These are phyloP conservation scores for Dendrocalamus sinicus DNA, from an alignment of 176 grass and related monocot species.

Conservation along the genomic window DNA sequence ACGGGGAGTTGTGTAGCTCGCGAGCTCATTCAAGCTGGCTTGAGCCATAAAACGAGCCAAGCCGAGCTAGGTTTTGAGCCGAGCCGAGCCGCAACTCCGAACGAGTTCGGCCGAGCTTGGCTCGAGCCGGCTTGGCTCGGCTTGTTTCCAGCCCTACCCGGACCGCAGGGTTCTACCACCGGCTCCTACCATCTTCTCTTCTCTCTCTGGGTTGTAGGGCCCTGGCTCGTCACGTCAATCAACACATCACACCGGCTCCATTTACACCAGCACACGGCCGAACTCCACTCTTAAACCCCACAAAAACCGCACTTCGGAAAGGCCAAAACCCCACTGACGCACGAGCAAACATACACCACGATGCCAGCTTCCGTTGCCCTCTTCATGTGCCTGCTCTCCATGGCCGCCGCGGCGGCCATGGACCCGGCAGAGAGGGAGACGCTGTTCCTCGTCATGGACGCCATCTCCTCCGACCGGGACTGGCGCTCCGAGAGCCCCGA, in stretches of 20 bases:
- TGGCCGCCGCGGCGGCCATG: slow-evolving; percentile 47
- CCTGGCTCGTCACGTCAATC: slow-evolving; percentile 49
- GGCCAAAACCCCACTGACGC: slow-evolving; percentile 23
- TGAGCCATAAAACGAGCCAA: too few relatives aligned
- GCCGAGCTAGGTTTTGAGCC: too few relatives aligned
- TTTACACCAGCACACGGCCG: background rate
- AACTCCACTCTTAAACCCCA: background rate
- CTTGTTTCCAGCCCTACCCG: too few relatives aligned
- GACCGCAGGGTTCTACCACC: too few relatives aligned
- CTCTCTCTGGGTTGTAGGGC: background rate
- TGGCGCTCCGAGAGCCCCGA: slow-evolving; percentile 84
- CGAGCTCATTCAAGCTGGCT: too few relatives aligned
- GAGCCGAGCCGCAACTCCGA: too few relatives aligned
- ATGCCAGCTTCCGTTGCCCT: slow-evolving; percentile 27
- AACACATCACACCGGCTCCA: background rate
- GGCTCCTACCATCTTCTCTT: too few relatives aligned
- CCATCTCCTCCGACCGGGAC: slow-evolving; percentile 83
- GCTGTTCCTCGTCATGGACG: slow-evolving; percentile 81
- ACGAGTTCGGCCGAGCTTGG: too few relatives aligned
- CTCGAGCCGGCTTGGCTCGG: too few relatives aligned
- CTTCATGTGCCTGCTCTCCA: slow-evolving; percentile 36
- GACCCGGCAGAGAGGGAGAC: slow-evolving; percentile 65
- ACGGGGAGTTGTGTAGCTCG: too few relatives aligned
- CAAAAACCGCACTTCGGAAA: background rate
- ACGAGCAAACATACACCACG: background rate